Evolutionary conservation across 2,329 filamentous ascomycete genomes (phyloP).

Genomic region (Sporothrix curviconia): DNA sequence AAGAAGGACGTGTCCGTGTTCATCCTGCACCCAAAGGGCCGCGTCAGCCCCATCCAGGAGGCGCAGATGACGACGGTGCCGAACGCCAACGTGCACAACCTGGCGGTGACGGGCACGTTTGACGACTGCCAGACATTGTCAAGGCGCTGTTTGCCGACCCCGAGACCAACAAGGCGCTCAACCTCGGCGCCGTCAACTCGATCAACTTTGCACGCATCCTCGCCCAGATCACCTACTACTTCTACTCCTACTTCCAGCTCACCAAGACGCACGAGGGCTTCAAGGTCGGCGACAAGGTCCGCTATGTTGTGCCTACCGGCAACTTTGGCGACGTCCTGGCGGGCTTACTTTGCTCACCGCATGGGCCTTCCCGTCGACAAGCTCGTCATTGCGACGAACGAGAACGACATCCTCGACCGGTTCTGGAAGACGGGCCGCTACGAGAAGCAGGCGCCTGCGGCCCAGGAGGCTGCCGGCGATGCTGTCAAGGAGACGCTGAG

Average conservation of each 20-base stretch:
- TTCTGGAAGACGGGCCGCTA: conserved; percentile 91
- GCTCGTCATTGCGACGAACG: conserved; percentile 83
- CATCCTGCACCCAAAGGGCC: conserved; percentile 87
- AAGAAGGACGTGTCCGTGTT: conserved; percentile 97
- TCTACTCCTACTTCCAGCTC: conserved; percentile 86
- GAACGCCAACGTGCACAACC: conserved; percentile 87
- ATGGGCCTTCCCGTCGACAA: conserved; percentile 67
- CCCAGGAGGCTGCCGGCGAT: conserved; percentile 28
- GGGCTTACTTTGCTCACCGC: conserved; percentile 72
- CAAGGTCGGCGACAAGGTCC: conserved; percentile 60
- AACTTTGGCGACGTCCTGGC: conserved; percentile 93
- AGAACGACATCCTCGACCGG: conserved; percentile 92
- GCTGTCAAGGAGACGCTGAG: conserved; percentile 87
- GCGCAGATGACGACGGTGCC: conserved; percentile 94
- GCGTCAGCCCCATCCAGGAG: conserved; percentile 87
- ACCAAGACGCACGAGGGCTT: conserved; percentile 53
- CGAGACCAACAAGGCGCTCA: conserved; percentile 73
- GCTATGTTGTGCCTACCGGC: conserved; percentile 87
- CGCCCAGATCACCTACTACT: conserved; percentile 96
- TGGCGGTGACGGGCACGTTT: conserved; percentile 84
- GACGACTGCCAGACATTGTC: conserved; percentile 96
- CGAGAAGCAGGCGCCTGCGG: conserved; percentile 67
- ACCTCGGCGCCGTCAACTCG: conserved; percentile 88
- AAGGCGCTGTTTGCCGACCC: conserved; percentile 86
- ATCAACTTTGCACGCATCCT: conserved; percentile 96